Base-by-base conservation (phyloP, 805 yeast genomes). In the Starmera dryadoides region DNA sequence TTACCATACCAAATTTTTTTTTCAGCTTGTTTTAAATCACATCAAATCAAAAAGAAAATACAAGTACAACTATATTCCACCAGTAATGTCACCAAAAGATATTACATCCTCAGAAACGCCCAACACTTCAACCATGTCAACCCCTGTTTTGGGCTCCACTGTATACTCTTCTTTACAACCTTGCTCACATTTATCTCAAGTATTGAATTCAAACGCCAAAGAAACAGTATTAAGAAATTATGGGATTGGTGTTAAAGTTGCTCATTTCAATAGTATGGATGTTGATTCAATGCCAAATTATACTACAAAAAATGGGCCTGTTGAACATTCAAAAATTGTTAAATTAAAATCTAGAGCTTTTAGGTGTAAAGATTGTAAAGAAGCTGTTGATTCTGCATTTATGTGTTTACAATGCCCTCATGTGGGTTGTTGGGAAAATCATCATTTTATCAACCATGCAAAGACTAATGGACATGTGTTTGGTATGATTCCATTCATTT, bases 331-430 rank as follows among this genome's bases (percentile, higher is more conserved):
- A 12, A 60, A 62, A 37, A 55, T 79, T 30, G 46, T 65, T 35
- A 62, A 57, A 25, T 53, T 72, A 38, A 70, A 72, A 48, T 49
- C 69, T 3, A 61, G 58, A 31, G 67, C 76, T 3, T 53, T 78
- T 21, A 62, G 62, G 42, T 79, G 87, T 49, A 60, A 71, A 19
- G 72, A 68, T 26, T 79, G 86, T 49, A 51, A 59, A 9, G 49
- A 63, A 20, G 53, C 53, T 34, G 56, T 68, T 4, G 57, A 52
- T 5, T 51, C 42, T n/a, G 52, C 61, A 19, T 79, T 70, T 50
- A 73, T 83, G 69, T 85, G 95, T 56, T 57, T 85, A 30, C 89
- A 83, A 53, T 85, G 94, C 55, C 82, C 88, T 1, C 78, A 76
- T 53, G 76, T 81, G 39, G 91, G 91, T 2, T 85, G 94, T 54